Evolutionary conservation across 345 rosid species (phyloP).

Genomic region (Fremontodendron californicum): DNA sequence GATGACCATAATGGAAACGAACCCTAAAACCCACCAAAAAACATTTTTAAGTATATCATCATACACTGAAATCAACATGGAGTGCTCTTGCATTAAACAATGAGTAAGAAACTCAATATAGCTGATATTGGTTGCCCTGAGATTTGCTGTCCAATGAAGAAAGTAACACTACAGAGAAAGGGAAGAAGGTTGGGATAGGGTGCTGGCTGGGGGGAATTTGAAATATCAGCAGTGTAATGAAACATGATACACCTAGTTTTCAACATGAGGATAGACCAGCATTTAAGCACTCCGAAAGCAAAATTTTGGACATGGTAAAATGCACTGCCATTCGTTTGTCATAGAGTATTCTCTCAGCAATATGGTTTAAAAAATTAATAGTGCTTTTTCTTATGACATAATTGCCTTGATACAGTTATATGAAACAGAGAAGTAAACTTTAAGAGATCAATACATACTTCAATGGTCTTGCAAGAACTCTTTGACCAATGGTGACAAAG

Average conservation of each 20-base stretch:
- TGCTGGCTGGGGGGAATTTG: not conserved
- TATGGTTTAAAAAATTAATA: not conserved
- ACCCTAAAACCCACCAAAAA: conserved; percentile 49
- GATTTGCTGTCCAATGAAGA: not conserved
- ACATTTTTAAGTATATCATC: conserved; percentile 12
- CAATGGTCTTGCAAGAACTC: conserved; percentile 95
- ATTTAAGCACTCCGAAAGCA: not conserved
- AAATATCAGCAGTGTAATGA: not conserved
- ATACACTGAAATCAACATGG: not conserved
- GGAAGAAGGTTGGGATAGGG: not conserved
- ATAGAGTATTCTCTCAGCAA: not conserved
- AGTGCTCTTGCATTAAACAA: not conserved
- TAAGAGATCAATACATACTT: conserved; percentile 45
- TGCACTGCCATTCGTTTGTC: not conserved
- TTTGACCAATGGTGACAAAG: conserved; percentile 93
- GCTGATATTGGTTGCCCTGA: not conserved
- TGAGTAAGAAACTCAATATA: conserved; percentile 4
- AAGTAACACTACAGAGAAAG: not conserved
- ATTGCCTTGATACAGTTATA: conserved; percentile 8
- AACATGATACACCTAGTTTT: not conserved
- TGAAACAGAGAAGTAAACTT: conserved; percentile 2
- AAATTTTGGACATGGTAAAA: not conserved
- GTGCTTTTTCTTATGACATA: conserved; percentile 1
- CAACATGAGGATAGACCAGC: not conserved
- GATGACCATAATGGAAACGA: conserved; percentile 69